phyloP scores from a whole-genome alignment of 2,329 filamentous ascomycete species.

The Sporothrix brunneoviolacea region DNA sequence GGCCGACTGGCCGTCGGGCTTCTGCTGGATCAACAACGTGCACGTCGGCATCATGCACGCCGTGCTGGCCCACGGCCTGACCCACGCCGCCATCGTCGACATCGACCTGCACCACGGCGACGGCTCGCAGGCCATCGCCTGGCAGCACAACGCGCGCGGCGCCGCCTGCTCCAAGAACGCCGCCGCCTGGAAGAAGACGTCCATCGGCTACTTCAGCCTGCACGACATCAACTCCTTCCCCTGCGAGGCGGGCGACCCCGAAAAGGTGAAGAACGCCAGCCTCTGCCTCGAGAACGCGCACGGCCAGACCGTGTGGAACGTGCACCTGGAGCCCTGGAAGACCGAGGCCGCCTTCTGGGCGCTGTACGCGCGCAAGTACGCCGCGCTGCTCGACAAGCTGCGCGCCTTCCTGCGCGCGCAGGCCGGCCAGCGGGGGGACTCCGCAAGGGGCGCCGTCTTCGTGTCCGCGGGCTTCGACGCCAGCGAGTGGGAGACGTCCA shows the following conservation, averaged over 20 bases:
- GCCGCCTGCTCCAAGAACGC: constrained; percentile 60
- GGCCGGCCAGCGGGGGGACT: constrained; percentile 42
- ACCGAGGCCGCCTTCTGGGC: constrained; percentile 80
- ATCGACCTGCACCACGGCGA: constrained; percentile 91
- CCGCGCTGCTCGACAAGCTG: constrained; percentile 71
- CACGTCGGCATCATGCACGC: constrained; percentile 94
- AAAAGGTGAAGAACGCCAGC: constrained; percentile 90
- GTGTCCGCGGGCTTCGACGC: constrained; percentile 95
- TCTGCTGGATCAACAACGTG: constrained; percentile 98
- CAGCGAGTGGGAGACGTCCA: constrained; percentile 83
- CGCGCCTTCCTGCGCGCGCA: constrained; percentile 69
- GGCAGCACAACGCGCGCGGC: constrained; percentile 77
- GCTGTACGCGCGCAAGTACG: constrained; percentile 75
- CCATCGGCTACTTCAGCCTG: constrained; percentile 91
- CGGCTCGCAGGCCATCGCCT: constrained; percentile 90
- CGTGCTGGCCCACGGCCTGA: constrained; percentile 74
- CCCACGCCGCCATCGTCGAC: constrained; percentile 88
- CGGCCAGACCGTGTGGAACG: constrained; percentile 91
- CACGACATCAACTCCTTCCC: constrained; percentile 99
- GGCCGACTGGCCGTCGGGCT: constrained; percentile 79
- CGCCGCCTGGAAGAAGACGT: constrained; percentile 69
- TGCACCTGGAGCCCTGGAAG: constrained; percentile 86
- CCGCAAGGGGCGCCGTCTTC: constrained; percentile 73
- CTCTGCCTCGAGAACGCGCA: constrained; percentile 92
- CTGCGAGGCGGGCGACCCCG: constrained; percentile 86